These are phyloP conservation scores for Trametes coccinea DNA, from an alignment of 768 basidiomycete species.

Conservation along the genomic window DNA sequence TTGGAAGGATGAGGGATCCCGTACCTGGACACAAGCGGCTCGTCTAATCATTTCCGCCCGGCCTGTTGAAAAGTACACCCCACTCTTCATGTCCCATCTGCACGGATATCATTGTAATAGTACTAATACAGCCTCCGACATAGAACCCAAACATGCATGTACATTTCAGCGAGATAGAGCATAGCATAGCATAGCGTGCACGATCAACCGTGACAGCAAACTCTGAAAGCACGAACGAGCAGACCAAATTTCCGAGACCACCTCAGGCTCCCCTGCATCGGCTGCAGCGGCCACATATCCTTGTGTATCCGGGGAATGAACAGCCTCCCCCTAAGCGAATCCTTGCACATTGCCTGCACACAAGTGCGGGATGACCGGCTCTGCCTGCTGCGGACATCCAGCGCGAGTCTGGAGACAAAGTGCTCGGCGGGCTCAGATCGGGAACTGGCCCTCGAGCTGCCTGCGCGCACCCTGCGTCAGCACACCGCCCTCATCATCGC, in stretches of 20 bases:
- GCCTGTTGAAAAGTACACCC: constrained; percentile 7
- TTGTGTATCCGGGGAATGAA: constrained; percentile 8
- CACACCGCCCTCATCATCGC: neutral
- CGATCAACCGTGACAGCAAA: constrained; percentile 1
- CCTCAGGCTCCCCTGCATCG: neutral
- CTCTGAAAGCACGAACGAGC: constrained; percentile 7
- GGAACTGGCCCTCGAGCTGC: constrained; percentile 17
- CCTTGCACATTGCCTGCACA: constrained; percentile 64
- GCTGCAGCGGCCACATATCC: neutral
- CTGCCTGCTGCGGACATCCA: constrained; percentile 27
- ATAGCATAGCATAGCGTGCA: neutral
- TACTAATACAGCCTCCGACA: constrained; percentile 17
- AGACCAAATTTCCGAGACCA: neutral
- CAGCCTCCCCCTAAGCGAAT: constrained; percentile 17
- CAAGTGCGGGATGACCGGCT: constrained; percentile 54
- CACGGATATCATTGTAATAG: constrained; percentile 14
- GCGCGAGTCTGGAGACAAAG: constrained; percentile 34
- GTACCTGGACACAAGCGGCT: constrained; percentile 4
- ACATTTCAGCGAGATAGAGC: constrained; percentile 2
- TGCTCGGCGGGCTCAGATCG: constrained; percentile 24
- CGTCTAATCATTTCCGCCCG: neutral
- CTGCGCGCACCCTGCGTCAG: constrained; percentile 9
- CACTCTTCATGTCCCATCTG: neutral
- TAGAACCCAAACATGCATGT: constrained; percentile 3
- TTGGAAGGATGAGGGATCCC: constrained; percentile 48